phyloP scores from a whole-genome alignment of 352 stramenopile genomes.

The Phytopythium litorale region DNA sequence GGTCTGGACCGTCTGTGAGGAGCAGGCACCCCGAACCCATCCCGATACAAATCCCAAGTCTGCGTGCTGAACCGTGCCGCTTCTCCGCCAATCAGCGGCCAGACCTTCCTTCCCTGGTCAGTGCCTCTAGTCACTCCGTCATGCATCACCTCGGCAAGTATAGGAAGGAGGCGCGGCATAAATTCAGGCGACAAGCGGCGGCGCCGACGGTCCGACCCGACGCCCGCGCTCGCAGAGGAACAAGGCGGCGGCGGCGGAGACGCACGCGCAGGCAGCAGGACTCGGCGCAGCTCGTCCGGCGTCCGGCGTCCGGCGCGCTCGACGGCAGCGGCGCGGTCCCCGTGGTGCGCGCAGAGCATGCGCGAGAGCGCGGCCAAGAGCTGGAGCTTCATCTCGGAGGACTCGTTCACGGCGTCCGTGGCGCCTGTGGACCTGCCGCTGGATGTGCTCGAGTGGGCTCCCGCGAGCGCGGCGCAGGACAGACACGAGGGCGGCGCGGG shows the following conservation, averaged over 20 bases:
- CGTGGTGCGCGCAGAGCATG: not conserved
- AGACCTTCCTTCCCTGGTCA: not conserved
- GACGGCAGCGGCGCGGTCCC: not conserved
- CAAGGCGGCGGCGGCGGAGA: too few relatives aligned
- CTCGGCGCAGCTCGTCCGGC: too few relatives aligned
- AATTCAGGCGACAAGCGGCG: not conserved
- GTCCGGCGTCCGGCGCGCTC: too few relatives aligned
- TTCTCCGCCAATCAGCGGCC: not conserved
- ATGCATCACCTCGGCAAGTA: not conserved
- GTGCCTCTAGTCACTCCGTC: not conserved
- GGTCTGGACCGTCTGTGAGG: not conserved
- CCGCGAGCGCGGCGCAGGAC: slow-evolving; percentile 8
- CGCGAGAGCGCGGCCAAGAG: slow-evolving; percentile 42
- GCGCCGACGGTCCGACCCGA: slow-evolving; percentile 2
- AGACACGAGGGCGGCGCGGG: slow-evolving; percentile 19
- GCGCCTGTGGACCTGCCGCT: slow-evolving; percentile 25
- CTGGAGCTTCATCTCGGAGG: slow-evolving; percentile 83
- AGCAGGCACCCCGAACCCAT: slow-evolving; percentile 6
- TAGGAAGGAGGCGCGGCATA: not conserved
- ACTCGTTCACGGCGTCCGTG: slow-evolving; percentile 44
- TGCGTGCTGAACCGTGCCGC: slow-evolving; percentile 1
- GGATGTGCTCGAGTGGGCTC: slow-evolving; percentile 43
- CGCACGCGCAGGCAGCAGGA: too few relatives aligned
- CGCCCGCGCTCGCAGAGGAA: not conserved
- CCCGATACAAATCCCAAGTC: slow-evolving; percentile 1